Evolutionary conservation across 2,329 filamentous ascomycete genomes (phyloP).

Genomic region (Leptographium lundbergii): DNA sequence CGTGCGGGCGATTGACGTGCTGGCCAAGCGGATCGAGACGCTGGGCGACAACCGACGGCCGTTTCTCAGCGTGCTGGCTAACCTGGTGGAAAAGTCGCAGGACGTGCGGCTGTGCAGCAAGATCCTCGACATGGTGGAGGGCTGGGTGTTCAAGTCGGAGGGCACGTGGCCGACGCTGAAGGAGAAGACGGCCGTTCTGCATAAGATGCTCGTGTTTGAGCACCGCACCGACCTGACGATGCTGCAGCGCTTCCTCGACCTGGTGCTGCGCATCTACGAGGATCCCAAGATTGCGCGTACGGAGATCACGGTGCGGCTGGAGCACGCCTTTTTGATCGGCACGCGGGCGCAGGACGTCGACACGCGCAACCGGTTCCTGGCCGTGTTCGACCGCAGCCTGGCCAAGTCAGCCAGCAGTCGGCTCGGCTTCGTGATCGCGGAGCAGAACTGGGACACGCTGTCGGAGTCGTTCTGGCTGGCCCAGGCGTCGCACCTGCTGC

Average conservation of each 20-base stretch:
- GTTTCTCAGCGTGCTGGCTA: conserved; percentile 89
- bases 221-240: conserved; percentile 70
- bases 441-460: conserved; percentile 95
- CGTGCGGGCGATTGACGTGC: conserved; percentile 88
- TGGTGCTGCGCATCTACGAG: conserved; percentile 97
- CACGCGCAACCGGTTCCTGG: conserved; percentile 94
- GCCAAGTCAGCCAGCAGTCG: conserved; percentile 86
- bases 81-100: conserved; percentile 87
- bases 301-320: conserved; percentile 90
- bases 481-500: conserved; percentile 84
- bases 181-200: conserved; percentile 96
- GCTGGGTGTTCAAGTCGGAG: conserved; percentile 90
- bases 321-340: conserved; percentile 95
- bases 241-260: conserved; percentile 82
- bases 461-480: conserved; percentile 94
- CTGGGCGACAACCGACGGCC: conserved; percentile 83
- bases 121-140: conserved; percentile 85
- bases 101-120: conserved; percentile 81
- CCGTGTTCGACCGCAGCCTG: conserved; percentile 87
- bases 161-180: conserved; percentile 96
- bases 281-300: conserved; percentile 91
- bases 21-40: conserved; percentile 82
- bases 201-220: conserved; percentile 97
- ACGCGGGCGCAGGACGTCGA: conserved; percentile 86
- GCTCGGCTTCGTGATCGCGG: conserved; percentile 75